phyloP scores from a whole-genome alignment of 1,284 basidiomycete genomes.

The Paramarasmius palmivorus region DNA sequence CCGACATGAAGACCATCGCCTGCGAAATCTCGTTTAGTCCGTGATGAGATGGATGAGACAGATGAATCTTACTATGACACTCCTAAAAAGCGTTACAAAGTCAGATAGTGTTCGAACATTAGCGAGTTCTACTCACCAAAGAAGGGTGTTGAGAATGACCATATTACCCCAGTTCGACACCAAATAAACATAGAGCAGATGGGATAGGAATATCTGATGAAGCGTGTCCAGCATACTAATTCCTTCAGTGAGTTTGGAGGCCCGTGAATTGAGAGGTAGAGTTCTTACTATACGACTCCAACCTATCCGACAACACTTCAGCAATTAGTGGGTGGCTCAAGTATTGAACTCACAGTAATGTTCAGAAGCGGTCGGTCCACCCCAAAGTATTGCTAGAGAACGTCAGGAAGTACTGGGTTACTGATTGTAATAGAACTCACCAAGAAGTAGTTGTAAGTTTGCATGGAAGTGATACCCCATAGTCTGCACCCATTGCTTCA shows the following conservation, averaged over 20 bases:
- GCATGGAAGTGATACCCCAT: conserved; percentile 12
- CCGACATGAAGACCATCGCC: conserved; percentile 14
- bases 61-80: conserved; percentile 10
- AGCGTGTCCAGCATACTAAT: conserved; percentile 10
- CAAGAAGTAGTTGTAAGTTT: conserved; percentile 12
- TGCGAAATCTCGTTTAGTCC: neutral
- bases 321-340: neutral
- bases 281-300: conserved; percentile 10
- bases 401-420: neutral
- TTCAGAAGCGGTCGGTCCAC: neutral
- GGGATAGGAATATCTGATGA: conserved; percentile 13
- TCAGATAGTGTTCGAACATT: neutral
- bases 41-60: neutral
- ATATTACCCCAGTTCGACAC: conserved; percentile 9
- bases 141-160: conserved; percentile 1
- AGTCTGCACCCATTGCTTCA: neutral
- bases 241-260: no score
- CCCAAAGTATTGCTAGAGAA: neutral
- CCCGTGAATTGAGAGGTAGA: neutral
- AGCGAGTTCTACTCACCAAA: neutral
- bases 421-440: neutral
- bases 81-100: conserved; percentile 1
- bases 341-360: neutral
- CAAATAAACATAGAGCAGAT: conserved; percentile 10
- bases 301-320: conserved; percentile 1